Conservation (phyloP, 768 basidiomycete genomes). For the Auricularia cornea region DNA sequence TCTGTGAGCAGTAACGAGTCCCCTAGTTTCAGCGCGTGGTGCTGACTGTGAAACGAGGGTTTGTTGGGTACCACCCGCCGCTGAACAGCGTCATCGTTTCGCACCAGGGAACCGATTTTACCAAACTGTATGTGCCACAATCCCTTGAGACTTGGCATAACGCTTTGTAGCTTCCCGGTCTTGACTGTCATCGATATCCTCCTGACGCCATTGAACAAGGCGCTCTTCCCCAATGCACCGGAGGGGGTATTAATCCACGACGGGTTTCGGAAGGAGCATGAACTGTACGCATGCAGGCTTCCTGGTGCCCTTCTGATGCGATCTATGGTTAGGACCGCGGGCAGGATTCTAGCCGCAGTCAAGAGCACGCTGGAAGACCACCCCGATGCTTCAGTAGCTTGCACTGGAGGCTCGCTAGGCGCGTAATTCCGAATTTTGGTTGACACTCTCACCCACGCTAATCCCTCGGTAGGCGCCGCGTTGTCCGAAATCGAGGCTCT, state of each 20-base stretch:
- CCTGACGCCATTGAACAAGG: slow-evolving; percentile 24
- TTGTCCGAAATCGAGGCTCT: slow-evolving; percentile 31
- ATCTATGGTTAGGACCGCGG: slow-evolving; percentile 17
- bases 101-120: slow-evolving; percentile 31
- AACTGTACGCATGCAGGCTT: slow-evolving; percentile 25
- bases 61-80: slow-evolving; percentile 40
- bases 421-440: no score
- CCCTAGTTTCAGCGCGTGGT: not conserved
- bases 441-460: not conserved
- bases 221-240: slow-evolving; percentile 43
- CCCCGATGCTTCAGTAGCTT: slow-evolving; percentile 11
- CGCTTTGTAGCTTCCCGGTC: slow-evolving; percentile 25
- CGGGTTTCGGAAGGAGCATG: slow-evolving; percentile 41
- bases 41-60: slow-evolving; percentile 28
- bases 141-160: no score
- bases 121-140: slow-evolving; percentile 18
- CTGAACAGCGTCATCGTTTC: slow-evolving; percentile 29
- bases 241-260: slow-evolving; percentile 34
- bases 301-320: no score
- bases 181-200: slow-evolving; percentile 37
- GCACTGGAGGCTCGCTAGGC: no score
- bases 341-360: slow-evolving; percentile 22
- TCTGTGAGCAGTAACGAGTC: slow-evolving; percentile 23
- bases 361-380: slow-evolving; percentile 15
- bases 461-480: slow-evolving; percentile 23